A percentile compares a stretch with the other conserved stretches of the same genome.
phyloP scores from a whole-genome alignment of 2,329 filamentous ascomycete genomes.

The Ophiostoma ips region DNA sequence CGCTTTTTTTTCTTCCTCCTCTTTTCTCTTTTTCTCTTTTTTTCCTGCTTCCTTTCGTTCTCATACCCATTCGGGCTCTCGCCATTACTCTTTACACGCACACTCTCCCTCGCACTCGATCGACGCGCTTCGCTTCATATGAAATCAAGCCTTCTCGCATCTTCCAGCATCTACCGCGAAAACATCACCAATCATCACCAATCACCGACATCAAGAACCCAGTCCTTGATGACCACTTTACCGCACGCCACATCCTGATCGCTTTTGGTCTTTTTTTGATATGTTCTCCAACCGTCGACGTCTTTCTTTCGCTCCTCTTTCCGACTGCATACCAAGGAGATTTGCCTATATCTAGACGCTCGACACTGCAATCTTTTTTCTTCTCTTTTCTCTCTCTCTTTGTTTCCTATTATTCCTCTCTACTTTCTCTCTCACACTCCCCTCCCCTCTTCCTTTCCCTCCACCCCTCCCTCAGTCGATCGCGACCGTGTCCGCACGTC shows the following conservation, averaged over 20 bases:
- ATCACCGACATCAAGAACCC: slow-evolving; percentile 18
- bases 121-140: not conserved
- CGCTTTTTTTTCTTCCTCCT: not conserved
- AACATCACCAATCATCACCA: slow-evolving; percentile 16
- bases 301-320: slow-evolving; percentile 39
- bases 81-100: slow-evolving; percentile 2
- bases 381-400: slow-evolving; percentile 26
- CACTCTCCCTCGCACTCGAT: not conserved
- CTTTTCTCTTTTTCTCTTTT: not conserved
- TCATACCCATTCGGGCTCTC: not conserved
- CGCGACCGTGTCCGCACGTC: slow-evolving; percentile 14
- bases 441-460: not conserved
- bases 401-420: not conserved
- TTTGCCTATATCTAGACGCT: slow-evolving; percentile 26
- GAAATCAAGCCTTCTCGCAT: slow-evolving; percentile 14
- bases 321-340: slow-evolving; percentile 51
- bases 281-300: slow-evolving; percentile 45
- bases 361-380: not conserved
- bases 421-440: not conserved
- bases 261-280: slow-evolving; percentile 22
- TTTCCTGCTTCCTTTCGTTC: not conserved
- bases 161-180: slow-evolving; percentile 27
- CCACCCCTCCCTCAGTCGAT: slow-evolving; percentile 1
- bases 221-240: slow-evolving; percentile 20
- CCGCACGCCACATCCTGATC: not conserved